Base-by-base conservation (phyloP, 768 basidiomycete species). In the Podaxis sp. region DNA sequence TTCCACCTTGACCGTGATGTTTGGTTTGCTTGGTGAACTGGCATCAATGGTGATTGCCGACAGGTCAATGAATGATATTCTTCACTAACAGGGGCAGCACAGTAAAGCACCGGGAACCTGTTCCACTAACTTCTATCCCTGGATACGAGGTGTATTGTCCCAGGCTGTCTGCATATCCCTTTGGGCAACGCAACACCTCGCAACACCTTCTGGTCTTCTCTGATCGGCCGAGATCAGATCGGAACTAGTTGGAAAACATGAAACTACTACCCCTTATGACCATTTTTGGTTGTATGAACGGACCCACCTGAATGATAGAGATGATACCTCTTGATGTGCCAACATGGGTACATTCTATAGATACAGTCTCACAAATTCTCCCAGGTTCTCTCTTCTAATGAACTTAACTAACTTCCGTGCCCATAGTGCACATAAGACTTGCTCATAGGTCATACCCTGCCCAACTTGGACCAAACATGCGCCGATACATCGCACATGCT, bases 231-330 rank as follows among this genome's bases (percentile, higher is more conserved):
- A 37, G n/a, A 36, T 37, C 35, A 55, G n/a, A 25, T 55, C 32
- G 32, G 32, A 32, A 9, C 32, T 9, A 32, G 32, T 9, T 32
- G 32, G 32, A 36, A n/a, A 23, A 38, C 21, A 40, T 55, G 37
- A 42, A 55, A 55, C 54, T 21, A 21, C 32, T n/a, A 11, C 56
- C 55, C 56, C 56, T 57, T 57, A 48, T 47, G 32, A 21, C 56
- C 56, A 36, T 57, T 48, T 57, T 37, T 48, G 56, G 56, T 37
- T 23, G 32, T 50, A 21, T 57, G 35, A 50, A 23, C n/a, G n/a
- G 48, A 50, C 47, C 47, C 47, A 57, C 44, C 37, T 16, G 21
- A 37, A 55, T 6, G 16, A 40, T 32, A 23, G 46, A 47, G 21
- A 23, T 55, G 10, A 44, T 18, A 44, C 18, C n/a, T 11, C 16